Base-by-base conservation (phyloP, 106 monocot species). In the Vanilla planifolia region DNA sequence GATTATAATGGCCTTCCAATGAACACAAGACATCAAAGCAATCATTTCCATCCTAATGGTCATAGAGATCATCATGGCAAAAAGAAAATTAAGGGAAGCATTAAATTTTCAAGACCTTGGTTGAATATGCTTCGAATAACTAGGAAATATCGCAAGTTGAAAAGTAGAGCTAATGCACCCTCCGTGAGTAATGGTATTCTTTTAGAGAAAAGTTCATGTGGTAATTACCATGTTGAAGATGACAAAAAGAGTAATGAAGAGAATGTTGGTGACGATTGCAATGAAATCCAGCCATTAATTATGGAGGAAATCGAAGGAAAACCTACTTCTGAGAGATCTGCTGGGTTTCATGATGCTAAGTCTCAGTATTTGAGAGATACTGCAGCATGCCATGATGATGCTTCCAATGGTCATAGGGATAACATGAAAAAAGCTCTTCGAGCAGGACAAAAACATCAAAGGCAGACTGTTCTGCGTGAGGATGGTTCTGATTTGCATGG, bases 41-140 rank as follows among this genome's bases (percentile, higher is more conserved):
- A 59, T 24, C 1, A 28, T 32, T 55, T 57, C 14, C 33, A 3
- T 48, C 35, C 0, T 36, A 35, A 35, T 19, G 43, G 10, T 52
- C 63, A 60, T 66, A 67, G 44, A 10, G 17, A 60, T 52, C 52
- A 57, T 52, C 25, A 44, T 55, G 53, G 19, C 21, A 51, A 64
- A 32, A 78, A 23, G 40, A 50, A 69, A 10, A 62, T 37, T 8
- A 33, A 36, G 27, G 51, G 41, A 28, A 53, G 14, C 63, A 33
- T 15, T 6, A 7, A 58, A 26, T 10, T 22, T 67, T 30, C 27
- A 40, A 41, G 36, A 25, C 40, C 21, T 4, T 29, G 26, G 26
- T 40, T 35, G 51, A 4, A 26, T 11, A 33, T 19, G 24, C 35
- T 57, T 57, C 19, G 34, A 28, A 7, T 57, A 22, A 57, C 8